Conservation (phyloP, 1,284 basidiomycete genomes). For the Meira nashicola region DNA sequence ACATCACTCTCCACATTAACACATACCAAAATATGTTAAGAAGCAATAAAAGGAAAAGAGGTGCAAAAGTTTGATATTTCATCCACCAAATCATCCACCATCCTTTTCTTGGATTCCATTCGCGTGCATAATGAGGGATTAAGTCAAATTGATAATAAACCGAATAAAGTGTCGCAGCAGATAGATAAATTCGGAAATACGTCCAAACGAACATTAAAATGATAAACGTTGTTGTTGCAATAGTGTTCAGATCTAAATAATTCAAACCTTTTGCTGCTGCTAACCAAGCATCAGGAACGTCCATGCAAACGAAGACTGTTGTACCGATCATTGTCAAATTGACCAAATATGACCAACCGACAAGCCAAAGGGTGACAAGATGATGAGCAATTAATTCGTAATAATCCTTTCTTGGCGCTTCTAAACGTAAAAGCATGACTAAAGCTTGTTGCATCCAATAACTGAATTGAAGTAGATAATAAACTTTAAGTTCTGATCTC, state of each 20-base stretch:
- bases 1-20: slow-evolving; percentile 49
- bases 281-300: slow-evolving; percentile 83
- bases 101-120: slow-evolving; percentile 43
- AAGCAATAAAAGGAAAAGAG: slow-evolving; percentile 45
- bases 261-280: slow-evolving; percentile 53
- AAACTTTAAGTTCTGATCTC: slow-evolving; percentile 76
- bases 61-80: slow-evolving; percentile 39
- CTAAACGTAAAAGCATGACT: slow-evolving; percentile 75
- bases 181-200: slow-evolving; percentile 93
- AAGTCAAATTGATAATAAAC: slow-evolving; percentile 76
- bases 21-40: slow-evolving; percentile 51
- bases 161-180: slow-evolving; percentile 78
- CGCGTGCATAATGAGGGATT: slow-evolving; percentile 58
- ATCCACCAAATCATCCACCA: slow-evolving; percentile 50
- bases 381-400: slow-evolving; percentile 76
- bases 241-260: slow-evolving; percentile 42
- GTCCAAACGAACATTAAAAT: slow-evolving; percentile 49
- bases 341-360: slow-evolving; percentile 62
- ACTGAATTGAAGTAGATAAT: slow-evolving; percentile 72
- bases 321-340: slow-evolving; percentile 78
- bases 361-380: slow-evolving; percentile 88
- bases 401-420: slow-evolving; percentile 91
- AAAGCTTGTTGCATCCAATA: slow-evolving; percentile 95
- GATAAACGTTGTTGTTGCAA: slow-evolving; percentile 34
- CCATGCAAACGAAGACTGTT: slow-evolving; percentile 93